Evolutionary conservation across 2,329 filamentous ascomycete species (phyloP), one percentile per base, ranked within the genome.

Genomic region (Sclerotinia trifoliorum): DNA sequence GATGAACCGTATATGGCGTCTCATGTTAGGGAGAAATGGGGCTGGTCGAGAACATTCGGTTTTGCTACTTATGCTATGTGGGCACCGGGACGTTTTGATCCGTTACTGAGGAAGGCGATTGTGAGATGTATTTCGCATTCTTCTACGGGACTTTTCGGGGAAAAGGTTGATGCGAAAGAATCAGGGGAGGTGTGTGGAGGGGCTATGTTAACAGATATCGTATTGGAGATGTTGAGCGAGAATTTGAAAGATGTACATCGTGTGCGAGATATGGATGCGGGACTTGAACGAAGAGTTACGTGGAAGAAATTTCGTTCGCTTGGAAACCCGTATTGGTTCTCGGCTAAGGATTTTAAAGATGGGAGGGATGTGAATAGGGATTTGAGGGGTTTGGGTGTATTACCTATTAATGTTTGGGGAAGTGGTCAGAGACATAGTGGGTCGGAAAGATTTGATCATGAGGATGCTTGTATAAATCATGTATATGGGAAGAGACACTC

Each of bases 371-470:
- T 66, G 19, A 67, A 70, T 24, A 66, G 57, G n/a, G 58, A 71
- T 39, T 71, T 72, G 55, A 68, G 68, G 32, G 72, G 73, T 1
- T 10, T 74, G 42, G 70, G 68, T 26, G 65, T 74, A 17, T 42
- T 74, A 26, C 71, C 72, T 1, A 70, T 74, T 32, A 71, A 74
- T 66, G 51, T 74, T n/a, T 74, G 72, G 73, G 69, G 68, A 21
- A 73, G 56, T 67, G 73, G 72, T 15, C 71, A 74, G 56, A 70
- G 61, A n/a, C 73, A 74, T 58, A 74, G 72, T 65, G 56, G 66
- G 15, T 70, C 73, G 21, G 70, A 70, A n/a, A 49, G 24, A 46
- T 69, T 69, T n/a, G 68, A 71, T 7, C 44, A 66, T 19, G 58
- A 70, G 17, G 67, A 65, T 29, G 73, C 72, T 19, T 74, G 73